These are phyloP conservation scores for Metschnikowia noctiluminum DNA, from an alignment of 805 yeast species.

Conservation along the genomic window DNA sequence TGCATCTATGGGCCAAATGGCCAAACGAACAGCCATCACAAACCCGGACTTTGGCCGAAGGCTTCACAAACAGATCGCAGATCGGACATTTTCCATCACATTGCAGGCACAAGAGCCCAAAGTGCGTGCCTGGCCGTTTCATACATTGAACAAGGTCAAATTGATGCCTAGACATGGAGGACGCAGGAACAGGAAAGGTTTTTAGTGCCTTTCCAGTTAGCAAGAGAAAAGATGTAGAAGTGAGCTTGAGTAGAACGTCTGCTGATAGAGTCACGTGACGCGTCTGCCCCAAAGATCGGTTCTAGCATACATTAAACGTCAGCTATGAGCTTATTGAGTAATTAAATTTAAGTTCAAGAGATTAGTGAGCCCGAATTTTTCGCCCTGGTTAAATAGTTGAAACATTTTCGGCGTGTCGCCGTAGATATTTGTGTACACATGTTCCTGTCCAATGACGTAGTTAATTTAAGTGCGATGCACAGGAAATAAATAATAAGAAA, in stretches of 20 bases:
- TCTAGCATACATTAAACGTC: no score
- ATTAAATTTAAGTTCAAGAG: no score
- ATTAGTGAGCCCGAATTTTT: no score
- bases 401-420: no score
- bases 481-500: not conserved
- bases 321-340: no score
- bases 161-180: constrained; percentile 81
- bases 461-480: not conserved
- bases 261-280: no score
- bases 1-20: constrained; percentile 58
- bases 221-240: not conserved
- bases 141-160: constrained; percentile 79
- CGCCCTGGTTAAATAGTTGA: no score
- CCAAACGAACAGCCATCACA: constrained; percentile 89
- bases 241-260: not conserved
- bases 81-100: constrained; percentile 92
- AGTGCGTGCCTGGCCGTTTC: constrained; percentile 74
- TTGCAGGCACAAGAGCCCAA: constrained; percentile 72
- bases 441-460: no score
- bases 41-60: constrained; percentile 60
- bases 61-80: constrained; percentile 82
- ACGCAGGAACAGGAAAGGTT: not conserved
- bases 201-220: not conserved
- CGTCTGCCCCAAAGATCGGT: no score
- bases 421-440: no score